These are phyloP conservation scores for Mrakia gelida DNA, from an alignment of 768 basidiomycete species.

Conservation along the genomic window DNA sequence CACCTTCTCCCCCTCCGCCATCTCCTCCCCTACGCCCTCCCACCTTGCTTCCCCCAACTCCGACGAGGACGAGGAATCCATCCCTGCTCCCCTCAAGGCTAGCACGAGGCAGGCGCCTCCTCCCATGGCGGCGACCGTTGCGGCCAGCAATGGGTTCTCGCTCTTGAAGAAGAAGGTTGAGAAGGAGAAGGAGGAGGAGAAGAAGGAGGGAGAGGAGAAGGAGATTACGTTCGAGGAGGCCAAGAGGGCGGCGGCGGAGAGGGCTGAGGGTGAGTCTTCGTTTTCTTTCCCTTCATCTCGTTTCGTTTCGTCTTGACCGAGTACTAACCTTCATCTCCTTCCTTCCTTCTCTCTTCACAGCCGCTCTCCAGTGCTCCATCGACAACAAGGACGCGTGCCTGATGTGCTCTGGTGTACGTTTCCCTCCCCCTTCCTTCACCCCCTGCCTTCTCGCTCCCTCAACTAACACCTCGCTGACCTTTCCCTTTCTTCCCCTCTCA, in stretches of 20 bases:
- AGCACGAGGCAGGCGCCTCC: constrained; percentile 21
- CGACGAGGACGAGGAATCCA: background rate
- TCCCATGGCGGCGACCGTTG: constrained; percentile 52
- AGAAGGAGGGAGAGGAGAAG: constrained; percentile 52
- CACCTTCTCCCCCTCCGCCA: constrained; percentile 32
- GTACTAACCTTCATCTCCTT: background rate
- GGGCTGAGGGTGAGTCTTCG: constrained; percentile 39
- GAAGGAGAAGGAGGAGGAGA: constrained; percentile 44
- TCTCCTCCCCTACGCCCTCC: constrained; percentile 28
- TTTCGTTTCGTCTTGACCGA: background rate
- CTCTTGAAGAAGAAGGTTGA: constrained; percentile 40
- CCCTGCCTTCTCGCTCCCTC: background rate
- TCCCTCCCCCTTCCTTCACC: background rate
- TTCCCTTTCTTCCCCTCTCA: background rate
- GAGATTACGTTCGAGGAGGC: constrained; percentile 75
- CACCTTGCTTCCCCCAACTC: constrained; percentile 25
- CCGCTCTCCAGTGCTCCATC: constrained; percentile 59
- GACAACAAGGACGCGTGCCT: constrained; percentile 93
- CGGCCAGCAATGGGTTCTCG: constrained; percentile 41
- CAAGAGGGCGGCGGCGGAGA: constrained; percentile 53
- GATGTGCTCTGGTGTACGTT: constrained; percentile 63
- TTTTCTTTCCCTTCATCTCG: background rate
- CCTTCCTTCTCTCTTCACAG: background rate
- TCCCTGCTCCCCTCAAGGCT: background rate
- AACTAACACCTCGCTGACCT: constrained; percentile 8